Percentiles rank a stretch among this genome's conserved stretches.
phyloP scores from a whole-genome alignment of 192 early-diverging fungal species.

The Linnemannia elongata region DNA sequence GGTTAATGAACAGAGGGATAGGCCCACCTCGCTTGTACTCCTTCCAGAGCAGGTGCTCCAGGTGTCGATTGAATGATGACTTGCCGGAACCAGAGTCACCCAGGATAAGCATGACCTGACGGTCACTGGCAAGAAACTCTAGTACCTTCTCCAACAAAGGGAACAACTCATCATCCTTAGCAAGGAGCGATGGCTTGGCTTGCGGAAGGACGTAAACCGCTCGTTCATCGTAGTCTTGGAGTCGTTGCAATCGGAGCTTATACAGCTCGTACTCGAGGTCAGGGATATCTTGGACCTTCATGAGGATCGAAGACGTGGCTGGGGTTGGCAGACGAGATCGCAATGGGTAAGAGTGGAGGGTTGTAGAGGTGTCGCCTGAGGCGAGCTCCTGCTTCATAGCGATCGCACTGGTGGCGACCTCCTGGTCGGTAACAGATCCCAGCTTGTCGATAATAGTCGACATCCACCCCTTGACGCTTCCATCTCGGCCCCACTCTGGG shows the following conservation, averaged over 20 bases:
- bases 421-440: background rate
- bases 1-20: constrained; percentile 1
- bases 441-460: background rate
- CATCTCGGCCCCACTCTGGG: background rate
- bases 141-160: too few species aligned
- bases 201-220: too few species aligned
- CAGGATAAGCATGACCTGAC: background rate
- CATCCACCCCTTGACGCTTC: background rate
- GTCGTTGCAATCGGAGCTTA: background rate
- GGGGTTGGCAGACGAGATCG: background rate
- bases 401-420: background rate
- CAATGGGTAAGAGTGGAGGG: background rate
- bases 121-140: background rate
- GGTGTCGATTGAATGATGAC: background rate
- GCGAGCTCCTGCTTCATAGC: background rate
- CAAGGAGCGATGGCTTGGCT: background rate
- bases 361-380: background rate
- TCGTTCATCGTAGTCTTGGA: background rate
- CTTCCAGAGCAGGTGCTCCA: background rate
- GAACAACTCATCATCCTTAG: background rate
- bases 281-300: background rate
- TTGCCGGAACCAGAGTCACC: background rate
- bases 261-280: background rate
- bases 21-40: background rate
- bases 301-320: background rate